These are phyloP conservation scores for Sporisorium exsertum DNA, from an alignment of 1,284 basidiomycete genomes.

Conservation along the genomic window DNA sequence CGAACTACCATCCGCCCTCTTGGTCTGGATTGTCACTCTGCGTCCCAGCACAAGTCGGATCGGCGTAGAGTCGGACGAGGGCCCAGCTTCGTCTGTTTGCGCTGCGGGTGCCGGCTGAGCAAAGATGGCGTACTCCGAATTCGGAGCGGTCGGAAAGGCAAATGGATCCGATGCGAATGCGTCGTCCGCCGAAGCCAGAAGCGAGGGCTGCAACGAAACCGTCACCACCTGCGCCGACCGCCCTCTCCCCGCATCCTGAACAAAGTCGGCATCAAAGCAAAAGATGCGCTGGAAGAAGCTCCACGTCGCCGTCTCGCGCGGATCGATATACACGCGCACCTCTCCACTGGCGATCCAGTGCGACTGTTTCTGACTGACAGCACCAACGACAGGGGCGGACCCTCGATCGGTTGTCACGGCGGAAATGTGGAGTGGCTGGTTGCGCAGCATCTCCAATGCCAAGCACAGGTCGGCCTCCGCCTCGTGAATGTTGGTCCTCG, in stretches of 20 bases:
- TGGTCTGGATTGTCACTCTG: conserved; percentile 19
- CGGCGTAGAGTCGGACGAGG: conserved; percentile 5
- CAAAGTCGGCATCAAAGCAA: conserved; percentile 47
- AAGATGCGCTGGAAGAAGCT: conserved; percentile 61
- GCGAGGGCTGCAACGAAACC: conserved; percentile 25
- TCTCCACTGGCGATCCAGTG: conserved; percentile 45
- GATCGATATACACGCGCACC: conserved; percentile 55
- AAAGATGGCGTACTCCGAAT: conserved; percentile 49
- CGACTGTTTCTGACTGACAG: conserved; percentile 5
- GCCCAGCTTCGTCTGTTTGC: conserved; percentile 4
- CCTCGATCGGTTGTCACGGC: conserved; percentile 25
- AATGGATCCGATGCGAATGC: conserved; percentile 23
- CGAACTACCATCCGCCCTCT: neutral
- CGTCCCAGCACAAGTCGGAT: conserved; percentile 43
- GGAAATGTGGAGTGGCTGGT: conserved; percentile 51
- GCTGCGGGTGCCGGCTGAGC: conserved; percentile 18
- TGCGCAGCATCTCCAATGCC: conserved; percentile 66
- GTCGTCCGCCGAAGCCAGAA: conserved; percentile 10
- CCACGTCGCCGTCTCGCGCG: conserved; percentile 40
- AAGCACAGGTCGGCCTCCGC: conserved; percentile 63
- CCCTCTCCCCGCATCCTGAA: conserved; percentile 20
- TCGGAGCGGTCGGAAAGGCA: conserved; percentile 3
- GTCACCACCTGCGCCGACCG: conserved; percentile 32
- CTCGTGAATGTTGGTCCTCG: conserved; percentile 14
- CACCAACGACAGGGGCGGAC: neutral